These are phyloP conservation scores for Mortierella claussenii DNA, from an alignment of 192 early-diverging fungal species.

Conservation along the genomic window DNA sequence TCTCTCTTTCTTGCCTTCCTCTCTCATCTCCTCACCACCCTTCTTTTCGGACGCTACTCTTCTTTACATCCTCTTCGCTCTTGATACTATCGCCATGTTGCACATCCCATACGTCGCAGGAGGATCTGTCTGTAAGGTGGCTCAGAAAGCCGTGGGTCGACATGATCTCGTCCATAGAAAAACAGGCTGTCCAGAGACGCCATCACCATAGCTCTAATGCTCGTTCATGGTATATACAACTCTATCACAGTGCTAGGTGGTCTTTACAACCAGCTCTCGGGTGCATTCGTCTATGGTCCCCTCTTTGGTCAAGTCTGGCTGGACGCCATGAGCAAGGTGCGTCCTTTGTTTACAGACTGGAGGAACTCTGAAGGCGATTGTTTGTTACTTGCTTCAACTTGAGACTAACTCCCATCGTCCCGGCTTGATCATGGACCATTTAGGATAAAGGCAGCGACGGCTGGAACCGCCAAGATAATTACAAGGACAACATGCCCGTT, in stretches of 20 bases:
- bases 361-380: neutral
- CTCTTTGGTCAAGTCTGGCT: conserved; percentile 48
- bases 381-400: too few relatives aligned
- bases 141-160: too few relatives aligned
- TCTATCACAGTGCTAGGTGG: conserved; percentile 28
- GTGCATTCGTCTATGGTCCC: conserved; percentile 48
- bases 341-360: too few relatives aligned
- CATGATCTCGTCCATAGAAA: too few relatives aligned
- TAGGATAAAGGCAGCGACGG: conserved; percentile 42
- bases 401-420: too few relatives aligned
- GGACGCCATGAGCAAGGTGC: conserved; percentile 48
- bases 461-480: conserved; percentile 10
- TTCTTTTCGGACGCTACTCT: conserved; percentile 1
- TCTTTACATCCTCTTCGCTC: neutral
- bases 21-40: neutral
- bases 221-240: neutral
- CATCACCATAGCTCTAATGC: too few relatives aligned
- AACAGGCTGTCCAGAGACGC: too few relatives aligned
- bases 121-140: conserved; percentile 39
- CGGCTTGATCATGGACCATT: too few relatives aligned
- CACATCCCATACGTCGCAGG: conserved; percentile 43
- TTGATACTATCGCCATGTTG: conserved; percentile 9
- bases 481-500: conserved; percentile 5
- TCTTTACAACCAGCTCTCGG: conserved; percentile 41
- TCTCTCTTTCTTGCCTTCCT: neutral